Evolutionary conservation across 257 asterid genomes (phyloP), one percentile per base, ranked within the genome.

Genomic region (Thymus quinquecostatus): DNA sequence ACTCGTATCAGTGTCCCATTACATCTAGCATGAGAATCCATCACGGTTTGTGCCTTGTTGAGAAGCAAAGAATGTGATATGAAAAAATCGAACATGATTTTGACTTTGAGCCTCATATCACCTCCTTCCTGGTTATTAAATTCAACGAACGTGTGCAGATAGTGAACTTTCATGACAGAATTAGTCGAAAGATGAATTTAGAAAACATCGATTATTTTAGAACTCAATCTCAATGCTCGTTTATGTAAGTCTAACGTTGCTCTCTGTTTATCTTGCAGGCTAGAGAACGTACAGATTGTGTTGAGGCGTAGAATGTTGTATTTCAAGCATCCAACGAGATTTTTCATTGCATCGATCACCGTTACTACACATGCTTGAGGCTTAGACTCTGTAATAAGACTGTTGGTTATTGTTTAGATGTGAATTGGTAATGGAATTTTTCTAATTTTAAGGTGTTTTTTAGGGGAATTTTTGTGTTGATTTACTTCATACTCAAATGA

Each of bases 191-290:
- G 7, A 43, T 29, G 43, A 13, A 43, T 29, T 12, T 43, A 1
- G 14, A 12, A 34, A 36, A 30, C 8, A 1, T 43, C 33, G 9
- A 6, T 27, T 36, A 43, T 40, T 7, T 29, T 29, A 3, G 60
- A n/a, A 71, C 6, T 11, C 48, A 3, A 63, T 27, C 54, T 41
- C 27, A 1, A 27, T 27, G 53, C 40, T 59, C 9, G 12, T 59
- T 33, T 33, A 38, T 30, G 62, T 57, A 21, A 21, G 62, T 32
- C 21, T 21, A 62, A 41, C 34, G 0, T 30, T 13, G 6, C 11
- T 8, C 49, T 43, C 36, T 47, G 10, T 43, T 41, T 36, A 58
- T 77, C 54, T 66, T 7, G 69, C 80, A 75, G 78, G 75, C 29
- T 51, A 41, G 70, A 34, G 67, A 69, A 54, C 60, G 3, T 64